These are phyloP conservation scores for Mucor circinelloides DNA, from an alignment of 371 early-diverging fungal genomes.

Conservation along the genomic window DNA sequence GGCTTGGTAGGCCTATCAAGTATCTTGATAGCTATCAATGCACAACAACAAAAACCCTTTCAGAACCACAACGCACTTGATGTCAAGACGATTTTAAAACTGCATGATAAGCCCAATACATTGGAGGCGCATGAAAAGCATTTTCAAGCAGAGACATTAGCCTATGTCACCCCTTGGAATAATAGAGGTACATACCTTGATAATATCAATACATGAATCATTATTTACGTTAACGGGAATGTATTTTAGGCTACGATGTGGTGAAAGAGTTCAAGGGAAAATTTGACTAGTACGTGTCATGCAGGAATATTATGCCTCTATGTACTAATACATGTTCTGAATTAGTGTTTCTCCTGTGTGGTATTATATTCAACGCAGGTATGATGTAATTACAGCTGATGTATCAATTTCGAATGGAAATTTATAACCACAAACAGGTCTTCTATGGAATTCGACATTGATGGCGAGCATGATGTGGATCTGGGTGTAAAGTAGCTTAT, in stretches of 20 bases:
- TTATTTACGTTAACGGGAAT: neutral
- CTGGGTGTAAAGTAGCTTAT: conserved; percentile 26
- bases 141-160: conserved; percentile 48
- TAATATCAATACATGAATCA: neutral
- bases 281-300: conserved; percentile 59
- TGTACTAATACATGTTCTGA: neutral
- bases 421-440: neutral
- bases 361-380: conserved; percentile 52
- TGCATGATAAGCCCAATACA: conserved; percentile 17
- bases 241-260: conserved; percentile 53
- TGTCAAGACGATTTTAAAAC: conserved; percentile 12
- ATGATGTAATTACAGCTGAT: neutral
- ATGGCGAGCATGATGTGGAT: conserved; percentile 68
- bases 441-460: conserved; percentile 32
- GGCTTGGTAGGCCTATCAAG: neutral
- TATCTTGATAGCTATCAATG: too few species aligned
- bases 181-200: conserved; percentile 42
- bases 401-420: neutral
- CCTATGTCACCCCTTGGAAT: conserved; percentile 76
- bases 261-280: conserved; percentile 66
- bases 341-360: conserved; percentile 61
- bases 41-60: neutral
- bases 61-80: neutral
- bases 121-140: conserved; percentile 38
- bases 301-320: neutral